Conservation (phyloP, 805 yeast species). For the Kluyveromyces aestuarii region DNA sequence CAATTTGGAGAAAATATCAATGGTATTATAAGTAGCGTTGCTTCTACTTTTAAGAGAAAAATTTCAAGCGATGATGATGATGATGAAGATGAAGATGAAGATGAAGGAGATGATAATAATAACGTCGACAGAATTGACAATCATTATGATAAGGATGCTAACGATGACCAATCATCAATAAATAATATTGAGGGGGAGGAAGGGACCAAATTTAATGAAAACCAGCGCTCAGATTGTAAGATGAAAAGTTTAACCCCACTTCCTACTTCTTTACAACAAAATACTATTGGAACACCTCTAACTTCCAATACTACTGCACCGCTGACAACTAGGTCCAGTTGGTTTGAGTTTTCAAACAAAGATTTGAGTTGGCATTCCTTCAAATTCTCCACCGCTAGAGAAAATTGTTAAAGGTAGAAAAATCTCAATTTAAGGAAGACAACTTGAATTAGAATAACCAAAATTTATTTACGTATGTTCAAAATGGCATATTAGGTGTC, state of each 20-base stretch:
- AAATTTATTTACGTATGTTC: too few relatives aligned
- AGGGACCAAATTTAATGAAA: background rate
- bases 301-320: background rate
- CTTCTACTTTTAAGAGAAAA: background rate
- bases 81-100: background rate
- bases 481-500: too few relatives aligned
- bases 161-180: background rate
- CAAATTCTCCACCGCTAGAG: background rate
- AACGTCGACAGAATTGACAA: too few relatives aligned
- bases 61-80: background rate
- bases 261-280: background rate
- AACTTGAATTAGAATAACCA: too few relatives aligned
- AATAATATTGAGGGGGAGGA: background rate
- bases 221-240: background rate
- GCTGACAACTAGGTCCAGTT: background rate
- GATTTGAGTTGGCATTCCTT: constrained; percentile 1
- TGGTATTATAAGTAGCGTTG: background rate
- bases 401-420: background rate
- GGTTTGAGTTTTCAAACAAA: constrained; percentile 1
- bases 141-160: background rate
- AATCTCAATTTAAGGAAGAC: background rate
- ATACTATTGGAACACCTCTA: background rate
- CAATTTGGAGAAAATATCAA: constrained; percentile 1
- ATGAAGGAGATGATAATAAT: too few relatives aligned
- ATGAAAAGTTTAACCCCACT: background rate